These are phyloP conservation scores for Tritrichomonas musculus DNA, from an alignment of 208 protist genomes.

Conservation along the genomic window DNA sequence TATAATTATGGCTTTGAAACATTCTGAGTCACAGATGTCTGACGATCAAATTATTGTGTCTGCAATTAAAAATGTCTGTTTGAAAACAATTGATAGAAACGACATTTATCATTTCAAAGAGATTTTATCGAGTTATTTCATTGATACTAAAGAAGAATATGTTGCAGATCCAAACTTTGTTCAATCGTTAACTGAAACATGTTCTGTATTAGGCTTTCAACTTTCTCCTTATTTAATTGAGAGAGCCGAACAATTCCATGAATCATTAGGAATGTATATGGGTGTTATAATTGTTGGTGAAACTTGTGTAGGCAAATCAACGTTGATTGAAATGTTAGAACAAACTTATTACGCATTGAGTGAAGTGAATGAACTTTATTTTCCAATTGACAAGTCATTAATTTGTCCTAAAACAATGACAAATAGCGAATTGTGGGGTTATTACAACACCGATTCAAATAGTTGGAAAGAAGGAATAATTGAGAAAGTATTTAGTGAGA, in stretches of 20 bases:
- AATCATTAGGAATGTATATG: not conserved
- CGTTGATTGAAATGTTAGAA: slow-evolving; percentile 33
- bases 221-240: slow-evolving; percentile 3
- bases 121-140: slow-evolving; percentile 94
- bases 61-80: slow-evolving; percentile 59
- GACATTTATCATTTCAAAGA: slow-evolving; percentile 88
- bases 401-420: slow-evolving; percentile 77
- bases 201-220: slow-evolving; percentile 60
- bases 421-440: slow-evolving; percentile 49
- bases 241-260: slow-evolving; percentile 35
- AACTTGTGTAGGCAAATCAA: slow-evolving; percentile 77
- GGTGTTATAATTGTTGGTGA: slow-evolving; percentile 87
- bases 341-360: not conserved
- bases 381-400: not conserved
- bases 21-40: slow-evolving; percentile 75
- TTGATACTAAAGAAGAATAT: slow-evolving; percentile 74
- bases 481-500: slow-evolving; percentile 63
- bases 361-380: not conserved
- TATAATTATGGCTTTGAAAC: slow-evolving; percentile 88
- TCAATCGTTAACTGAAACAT: slow-evolving; percentile 65
- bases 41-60: slow-evolving; percentile 82
- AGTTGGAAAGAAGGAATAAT: slow-evolving; percentile 69
- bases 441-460: not conserved
- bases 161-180: slow-evolving; percentile 61
- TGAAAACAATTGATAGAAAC: slow-evolving; percentile 92